phyloP scores from a whole-genome alignment of 345 rosid genomes.

The Eucalyptus erythrocorys region DNA sequence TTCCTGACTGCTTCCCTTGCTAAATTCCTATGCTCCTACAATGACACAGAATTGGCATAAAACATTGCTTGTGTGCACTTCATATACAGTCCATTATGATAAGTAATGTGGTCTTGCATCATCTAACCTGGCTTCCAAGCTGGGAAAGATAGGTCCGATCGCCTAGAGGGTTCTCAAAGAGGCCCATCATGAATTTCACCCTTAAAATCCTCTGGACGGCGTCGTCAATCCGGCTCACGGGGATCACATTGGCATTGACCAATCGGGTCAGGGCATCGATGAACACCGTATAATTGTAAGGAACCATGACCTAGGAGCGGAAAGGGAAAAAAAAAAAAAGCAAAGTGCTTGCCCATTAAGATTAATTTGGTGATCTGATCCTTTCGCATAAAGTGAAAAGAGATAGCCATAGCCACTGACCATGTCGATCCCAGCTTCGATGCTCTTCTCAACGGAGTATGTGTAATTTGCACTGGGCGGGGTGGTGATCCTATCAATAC shows the following conservation, averaged over 20 bases:
- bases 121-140: conserved; percentile 49
- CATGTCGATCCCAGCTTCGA: conserved; percentile 74
- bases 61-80: neutral
- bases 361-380: neutral
- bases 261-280: conserved; percentile 24
- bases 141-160: conserved; percentile 25
- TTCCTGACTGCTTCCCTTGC: conserved; percentile 89
- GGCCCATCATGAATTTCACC: conserved; percentile 63
- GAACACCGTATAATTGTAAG: conserved; percentile 40
- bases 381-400: neutral
- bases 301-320: conserved; percentile 56
- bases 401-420: conserved; percentile 6
- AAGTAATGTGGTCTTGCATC: neutral
- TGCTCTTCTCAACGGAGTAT: conserved; percentile 28
- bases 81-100: neutral
- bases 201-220: conserved; percentile 75
- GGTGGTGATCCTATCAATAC: conserved; percentile 54
- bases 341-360: neutral
- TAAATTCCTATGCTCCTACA: conserved; percentile 58
- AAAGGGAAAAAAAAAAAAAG: neutral
- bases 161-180: conserved; percentile 58
- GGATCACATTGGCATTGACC: conserved; percentile 26
- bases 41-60: neutral
- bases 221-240: conserved; percentile 59
- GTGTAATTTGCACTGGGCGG: conserved; percentile 54